Percentiles rank a stretch among this genome's conserved stretches.
Evolutionary conservation across 257 asterid species (phyloP).

Genomic region (Avicennia marina): DNA sequence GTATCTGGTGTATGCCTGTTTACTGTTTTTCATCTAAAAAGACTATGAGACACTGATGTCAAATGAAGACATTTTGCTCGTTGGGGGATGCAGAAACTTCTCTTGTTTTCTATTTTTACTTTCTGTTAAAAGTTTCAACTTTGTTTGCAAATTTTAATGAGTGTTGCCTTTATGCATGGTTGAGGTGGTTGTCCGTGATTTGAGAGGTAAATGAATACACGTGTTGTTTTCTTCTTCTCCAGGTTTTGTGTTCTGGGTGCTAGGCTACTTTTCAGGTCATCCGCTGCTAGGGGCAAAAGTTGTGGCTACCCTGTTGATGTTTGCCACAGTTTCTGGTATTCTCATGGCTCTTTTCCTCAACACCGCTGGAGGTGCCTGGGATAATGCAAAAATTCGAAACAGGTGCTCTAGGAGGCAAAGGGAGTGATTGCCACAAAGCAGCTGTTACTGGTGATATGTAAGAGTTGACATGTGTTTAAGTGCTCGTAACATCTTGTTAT

Average conservation of each 20-base stretch:
- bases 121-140: too few relatives aligned
- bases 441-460: conserved; percentile 98
- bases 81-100: too few relatives aligned
- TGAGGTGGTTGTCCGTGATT: neutral
- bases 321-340: conserved; percentile 95
- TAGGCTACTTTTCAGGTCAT: conserved; percentile 91
- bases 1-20: neutral
- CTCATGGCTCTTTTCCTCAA: conserved; percentile 99
- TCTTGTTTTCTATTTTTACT: too few relatives aligned
- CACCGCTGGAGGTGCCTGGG: conserved; percentile 99
- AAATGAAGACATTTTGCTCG: too few relatives aligned
- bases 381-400: conserved; percentile 98
- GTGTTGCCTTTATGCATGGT: too few relatives aligned
- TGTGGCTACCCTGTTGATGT: conserved; percentile 94
- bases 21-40: too few relatives aligned
- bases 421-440: conserved; percentile 96
- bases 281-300: conserved; percentile 98
- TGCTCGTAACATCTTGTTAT: too few relatives aligned
- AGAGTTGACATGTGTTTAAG: too few relatives aligned
- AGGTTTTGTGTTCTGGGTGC: conserved; percentile 79
- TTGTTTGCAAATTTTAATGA: too few relatives aligned
- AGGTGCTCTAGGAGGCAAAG: conserved; percentile 98
- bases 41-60: too few relatives aligned
- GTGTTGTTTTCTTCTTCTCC: too few relatives aligned
- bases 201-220: neutral